phyloP scores from a whole-genome alignment of 345 rosid genomes.

The Ricinus communis region DNA sequence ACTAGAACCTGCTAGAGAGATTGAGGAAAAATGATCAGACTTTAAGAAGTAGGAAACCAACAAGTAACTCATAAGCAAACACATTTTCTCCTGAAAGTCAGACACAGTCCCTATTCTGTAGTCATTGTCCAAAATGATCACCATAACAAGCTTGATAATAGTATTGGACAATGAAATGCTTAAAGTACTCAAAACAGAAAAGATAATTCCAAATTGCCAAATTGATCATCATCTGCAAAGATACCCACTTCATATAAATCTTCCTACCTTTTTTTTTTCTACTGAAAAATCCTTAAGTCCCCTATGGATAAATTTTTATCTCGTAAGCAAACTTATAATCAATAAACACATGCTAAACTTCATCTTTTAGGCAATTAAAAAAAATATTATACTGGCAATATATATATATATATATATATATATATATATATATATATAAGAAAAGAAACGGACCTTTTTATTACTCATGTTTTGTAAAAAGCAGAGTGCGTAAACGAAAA shows the following conservation, averaged over 20 bases:
- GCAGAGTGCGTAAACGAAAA: constrained; percentile 15
- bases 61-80: not conserved
- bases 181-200: too few species aligned
- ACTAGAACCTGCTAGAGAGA: constrained; percentile 45
- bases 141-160: too few species aligned
- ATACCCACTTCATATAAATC: not conserved
- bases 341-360: not conserved
- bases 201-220: not conserved
- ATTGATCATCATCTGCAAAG: not conserved
- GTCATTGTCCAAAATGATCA: not conserved
- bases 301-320: not conserved
- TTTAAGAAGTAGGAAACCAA: not conserved
- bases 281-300: too few species aligned
- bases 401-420: not conserved
- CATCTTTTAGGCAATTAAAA: not conserved
- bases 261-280: too few species aligned
- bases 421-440: not conserved
- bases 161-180: too few species aligned
- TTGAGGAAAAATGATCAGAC: not conserved
- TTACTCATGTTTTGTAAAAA: constrained; percentile 54
- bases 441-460: constrained; percentile 54
- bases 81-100: constrained; percentile 4
- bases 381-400: not conserved
- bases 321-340: not conserved
- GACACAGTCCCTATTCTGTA: not conserved